Conservation (phyloP, 2,329 filamentous ascomycete species). For the Monilinia aucupariae region DNA sequence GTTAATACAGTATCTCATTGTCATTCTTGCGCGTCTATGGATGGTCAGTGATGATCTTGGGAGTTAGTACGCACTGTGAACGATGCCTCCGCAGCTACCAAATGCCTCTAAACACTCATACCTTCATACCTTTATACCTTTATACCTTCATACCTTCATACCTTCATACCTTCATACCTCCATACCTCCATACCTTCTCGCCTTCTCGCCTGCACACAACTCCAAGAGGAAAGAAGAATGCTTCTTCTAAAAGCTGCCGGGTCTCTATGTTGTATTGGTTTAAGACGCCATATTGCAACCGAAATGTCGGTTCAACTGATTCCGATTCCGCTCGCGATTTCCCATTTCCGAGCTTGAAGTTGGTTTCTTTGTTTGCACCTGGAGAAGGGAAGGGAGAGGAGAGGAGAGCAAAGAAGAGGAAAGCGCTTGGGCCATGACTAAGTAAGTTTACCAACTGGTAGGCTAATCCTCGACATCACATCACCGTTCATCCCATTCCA, state of each 20-base stretch:
- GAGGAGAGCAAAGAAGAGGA: too few species aligned
- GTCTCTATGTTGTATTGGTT: neutral
- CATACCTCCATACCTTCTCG: too few species aligned
- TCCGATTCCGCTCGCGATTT: slow-evolving; percentile 3
- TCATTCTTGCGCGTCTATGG: neutral
- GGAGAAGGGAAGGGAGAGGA: too few species aligned
- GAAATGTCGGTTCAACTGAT: neutral
- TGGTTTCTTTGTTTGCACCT: neutral
- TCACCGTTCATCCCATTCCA: too few species aligned
- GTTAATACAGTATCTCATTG: neutral
- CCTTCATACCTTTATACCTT: too few species aligned
- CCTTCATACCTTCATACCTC: too few species aligned
- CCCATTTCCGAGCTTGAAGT: neutral
- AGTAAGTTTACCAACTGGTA: neutral
- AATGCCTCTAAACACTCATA: neutral
- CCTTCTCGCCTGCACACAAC: too few species aligned
- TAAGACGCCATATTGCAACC: too few species aligned
- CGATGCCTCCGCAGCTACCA: neutral
- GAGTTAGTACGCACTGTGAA: neutral
- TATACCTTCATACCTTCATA: neutral
- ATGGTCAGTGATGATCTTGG: slow-evolving; percentile 4
- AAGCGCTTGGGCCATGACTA: neutral
- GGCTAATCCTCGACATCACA: neutral
- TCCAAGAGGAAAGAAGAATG: too few species aligned
- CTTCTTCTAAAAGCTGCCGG: neutral